Evolutionary conservation across 2,329 filamentous ascomycete genomes (phyloP).

Genomic region (Colletotrichum somersetense): DNA sequence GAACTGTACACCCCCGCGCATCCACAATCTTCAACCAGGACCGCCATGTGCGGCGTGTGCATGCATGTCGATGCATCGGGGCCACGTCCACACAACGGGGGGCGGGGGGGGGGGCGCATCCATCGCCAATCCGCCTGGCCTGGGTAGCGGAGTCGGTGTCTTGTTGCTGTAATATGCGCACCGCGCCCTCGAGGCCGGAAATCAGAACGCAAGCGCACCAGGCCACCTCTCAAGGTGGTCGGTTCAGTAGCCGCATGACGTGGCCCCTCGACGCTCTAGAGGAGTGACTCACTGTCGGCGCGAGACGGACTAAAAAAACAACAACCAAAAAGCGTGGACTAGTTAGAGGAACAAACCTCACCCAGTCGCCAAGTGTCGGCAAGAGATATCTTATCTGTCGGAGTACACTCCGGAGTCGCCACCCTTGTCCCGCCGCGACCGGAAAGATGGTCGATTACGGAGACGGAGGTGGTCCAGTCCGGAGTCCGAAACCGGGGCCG

Average conservation of each 20-base stretch:
- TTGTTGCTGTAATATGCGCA: background rate
- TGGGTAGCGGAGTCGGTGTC: background rate
- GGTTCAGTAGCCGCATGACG: conserved; percentile 1
- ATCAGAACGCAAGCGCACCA: background rate
- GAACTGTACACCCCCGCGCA: background rate
- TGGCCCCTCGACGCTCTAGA: background rate
- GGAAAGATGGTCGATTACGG: background rate
- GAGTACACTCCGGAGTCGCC: background rate
- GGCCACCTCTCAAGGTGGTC: background rate
- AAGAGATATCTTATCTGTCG: background rate
- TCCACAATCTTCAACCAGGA: background rate
- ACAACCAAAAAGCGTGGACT: background rate
- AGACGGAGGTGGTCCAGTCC: background rate
- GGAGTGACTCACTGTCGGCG: background rate
- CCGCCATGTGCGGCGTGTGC: background rate
- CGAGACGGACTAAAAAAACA: background rate
- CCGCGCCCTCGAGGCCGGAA: background rate
- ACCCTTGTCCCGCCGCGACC: background rate
- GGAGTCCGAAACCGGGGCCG: background rate
- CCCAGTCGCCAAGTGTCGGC: background rate
- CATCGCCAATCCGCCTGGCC: background rate
- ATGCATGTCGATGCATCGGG: background rate
- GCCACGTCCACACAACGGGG: background rate
- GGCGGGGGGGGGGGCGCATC: no score
- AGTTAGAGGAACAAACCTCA: background rate